Conservation (phyloP, 2,329 filamentous ascomycete species). For the Aspergillus glaucus region DNA sequence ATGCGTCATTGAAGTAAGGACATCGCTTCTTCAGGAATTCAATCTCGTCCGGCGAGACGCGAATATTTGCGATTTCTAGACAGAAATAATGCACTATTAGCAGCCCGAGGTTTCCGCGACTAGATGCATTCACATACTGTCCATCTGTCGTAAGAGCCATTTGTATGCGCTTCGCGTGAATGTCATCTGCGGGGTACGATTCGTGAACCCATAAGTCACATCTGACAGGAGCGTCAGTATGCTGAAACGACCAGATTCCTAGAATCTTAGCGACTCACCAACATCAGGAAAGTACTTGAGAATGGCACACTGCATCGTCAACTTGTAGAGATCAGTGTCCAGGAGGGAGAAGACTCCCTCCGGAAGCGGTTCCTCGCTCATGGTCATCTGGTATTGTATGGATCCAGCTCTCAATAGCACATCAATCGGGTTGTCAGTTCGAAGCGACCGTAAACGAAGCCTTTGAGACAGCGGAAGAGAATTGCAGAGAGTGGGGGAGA, state of each 20-base stretch:
- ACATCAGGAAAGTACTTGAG: slow-evolving; percentile 80
- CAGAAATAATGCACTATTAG: not conserved
- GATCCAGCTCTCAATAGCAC: slow-evolving; percentile 2
- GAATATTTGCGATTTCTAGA: slow-evolving; percentile 73
- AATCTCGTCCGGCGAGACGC: slow-evolving; percentile 71
- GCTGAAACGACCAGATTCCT: not conserved
- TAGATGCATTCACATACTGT: slow-evolving; percentile 48
- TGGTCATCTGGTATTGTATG: slow-evolving; percentile 4
- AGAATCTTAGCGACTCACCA: slow-evolving; percentile 25
- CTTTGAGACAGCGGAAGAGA: not conserved
- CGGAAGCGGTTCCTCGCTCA: slow-evolving; percentile 32
- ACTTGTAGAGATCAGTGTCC: slow-evolving; percentile 84
- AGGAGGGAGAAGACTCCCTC: slow-evolving; percentile 77
- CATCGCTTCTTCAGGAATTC: slow-evolving; percentile 72
- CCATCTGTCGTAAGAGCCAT: slow-evolving; percentile 80
- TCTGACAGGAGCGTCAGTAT: slow-evolving; percentile 29
- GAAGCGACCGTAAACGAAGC: not conserved
- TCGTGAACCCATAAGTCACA: slow-evolving; percentile 91
- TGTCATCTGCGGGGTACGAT: slow-evolving; percentile 90
- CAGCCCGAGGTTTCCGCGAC: not conserved
- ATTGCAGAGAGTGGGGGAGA: not conserved
- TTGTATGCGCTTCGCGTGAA: slow-evolving; percentile 73
- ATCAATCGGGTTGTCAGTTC: not conserved
- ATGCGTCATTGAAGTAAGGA: slow-evolving; percentile 69
- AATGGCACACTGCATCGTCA: slow-evolving; percentile 98